A percentile compares a stretch with the other conserved stretches of the same genome.
Conservation (phyloP, 192 early-diverging fungal genomes). For the Backusella morwellensis region DNA sequence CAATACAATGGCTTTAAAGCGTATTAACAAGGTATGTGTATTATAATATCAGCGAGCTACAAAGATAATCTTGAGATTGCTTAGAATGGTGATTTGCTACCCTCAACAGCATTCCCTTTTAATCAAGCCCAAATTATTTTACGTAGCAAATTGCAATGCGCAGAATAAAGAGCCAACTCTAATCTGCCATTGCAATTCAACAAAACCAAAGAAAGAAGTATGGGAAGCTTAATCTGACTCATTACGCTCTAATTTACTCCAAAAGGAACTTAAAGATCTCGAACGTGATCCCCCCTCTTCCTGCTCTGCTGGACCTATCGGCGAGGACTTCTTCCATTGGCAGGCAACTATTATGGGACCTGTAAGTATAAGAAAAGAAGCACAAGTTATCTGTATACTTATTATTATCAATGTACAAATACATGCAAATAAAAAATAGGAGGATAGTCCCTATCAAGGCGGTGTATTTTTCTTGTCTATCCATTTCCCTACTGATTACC, state of each 20-base stretch:
- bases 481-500: conserved; percentile 97
- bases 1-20: conserved; percentile 89
- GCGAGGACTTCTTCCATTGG: conserved; percentile 93
- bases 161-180: not conserved
- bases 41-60: not conserved
- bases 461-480: conserved; percentile 98
- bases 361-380: conserved; percentile 46
- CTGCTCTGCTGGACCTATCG: conserved; percentile 94
- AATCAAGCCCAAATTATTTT: not conserved
- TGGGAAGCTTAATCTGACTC: not conserved
- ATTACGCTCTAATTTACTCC: not conserved
- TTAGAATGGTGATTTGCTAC: not conserved
- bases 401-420: not conserved
- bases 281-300: conserved; percentile 96
- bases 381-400: not conserved
- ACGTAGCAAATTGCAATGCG: not conserved
- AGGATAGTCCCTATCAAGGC: conserved; percentile 87
- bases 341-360: conserved; percentile 99
- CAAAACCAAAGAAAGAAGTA: not conserved
- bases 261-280: conserved; percentile 91
- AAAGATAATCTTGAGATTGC: not conserved
- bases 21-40: conserved; percentile 93
- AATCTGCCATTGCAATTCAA: not conserved
- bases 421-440: conserved; percentile 40
- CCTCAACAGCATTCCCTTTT: not conserved